Percentiles rank a stretch among this genome's conserved stretches.
Evolutionary conservation across 768 basidiomycete genomes (phyloP).

Genomic region (Suillus hirtellus): DNA sequence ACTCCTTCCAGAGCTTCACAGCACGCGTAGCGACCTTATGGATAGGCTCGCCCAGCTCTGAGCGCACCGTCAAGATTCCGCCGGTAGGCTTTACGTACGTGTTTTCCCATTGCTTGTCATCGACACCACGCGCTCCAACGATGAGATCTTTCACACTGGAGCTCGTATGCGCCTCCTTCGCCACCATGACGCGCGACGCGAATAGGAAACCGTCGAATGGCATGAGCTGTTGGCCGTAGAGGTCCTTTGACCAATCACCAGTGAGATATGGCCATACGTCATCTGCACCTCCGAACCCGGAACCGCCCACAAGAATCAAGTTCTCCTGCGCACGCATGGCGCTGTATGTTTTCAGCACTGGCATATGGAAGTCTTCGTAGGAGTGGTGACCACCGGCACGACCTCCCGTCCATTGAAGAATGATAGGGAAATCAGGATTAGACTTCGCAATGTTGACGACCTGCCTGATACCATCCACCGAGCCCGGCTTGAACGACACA

Average conservation of each 20-base stretch:
- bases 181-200: slow-evolving; percentile 97
- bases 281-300: slow-evolving; percentile 92
- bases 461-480: slow-evolving; percentile 95
- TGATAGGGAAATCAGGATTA: slow-evolving; percentile 95
- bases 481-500: slow-evolving; percentile 97
- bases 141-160: slow-evolving; percentile 96
- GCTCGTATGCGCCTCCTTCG: slow-evolving; percentile 96
- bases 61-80: slow-evolving; percentile 94
- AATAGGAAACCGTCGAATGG: slow-evolving; percentile 98
- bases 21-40: slow-evolving; percentile 98
- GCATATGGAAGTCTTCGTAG: slow-evolving; percentile 98
- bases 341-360: slow-evolving; percentile 86
- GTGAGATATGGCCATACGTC: slow-evolving; percentile 97
- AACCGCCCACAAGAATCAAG: slow-evolving; percentile 88
- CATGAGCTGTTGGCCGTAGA: slow-evolving; percentile 89
- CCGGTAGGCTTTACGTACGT: slow-evolving; percentile 94
- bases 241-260: slow-evolving; percentile 88
- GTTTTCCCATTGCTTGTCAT: slow-evolving; percentile 88
- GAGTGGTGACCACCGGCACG: slow-evolving; percentile 99
- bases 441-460: slow-evolving; percentile 94
- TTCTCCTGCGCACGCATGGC: slow-evolving; percentile 88
- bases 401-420: slow-evolving; percentile 99
- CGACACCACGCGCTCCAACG: slow-evolving; percentile 89
- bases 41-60: slow-evolving; percentile 97
- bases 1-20: slow-evolving; percentile 98